Base-by-base conservation (phyloP, 1,284 basidiomycete species). In the Cronartium quercuum region DNA sequence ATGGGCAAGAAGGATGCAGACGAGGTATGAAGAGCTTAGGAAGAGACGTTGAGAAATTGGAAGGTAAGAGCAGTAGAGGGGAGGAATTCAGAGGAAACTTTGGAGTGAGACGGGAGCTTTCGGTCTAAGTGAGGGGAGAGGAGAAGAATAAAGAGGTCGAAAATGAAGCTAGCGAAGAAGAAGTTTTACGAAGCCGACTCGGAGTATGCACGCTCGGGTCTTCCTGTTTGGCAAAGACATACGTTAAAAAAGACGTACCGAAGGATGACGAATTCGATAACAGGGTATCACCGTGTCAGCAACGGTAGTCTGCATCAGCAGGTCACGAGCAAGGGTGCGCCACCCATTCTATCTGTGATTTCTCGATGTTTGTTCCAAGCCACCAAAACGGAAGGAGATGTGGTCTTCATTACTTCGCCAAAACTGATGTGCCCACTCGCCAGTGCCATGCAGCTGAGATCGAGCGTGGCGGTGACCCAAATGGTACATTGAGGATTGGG, bases 61-160 rank as follows among this genome's bases (percentile, higher is more conserved):
- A 71, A 64, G 42, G 62, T 65, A 71, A 44, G 47, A 70, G 35
- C 47, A 66, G 51, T 66, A 66, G 64, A 63, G 57, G 21, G 60
- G 64, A 74, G 44, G 71, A 74, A 74, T 74, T 74, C 64, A 66
- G 40, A 61, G 41, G 71, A 66, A 74, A 61, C 64, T 74, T 61
- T 35, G 57, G 64, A 66, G 15, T 66, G 71, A 74, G 71, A 66
- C 64, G 62, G 71, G 64, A 66, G 62, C 63, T 73, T 66, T 74
- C 42, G 57, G 63, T 62, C 13, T 57, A 63, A 29, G 42, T 71
- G 47, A 40, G 18, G 61, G 51, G 38, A 71, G 42, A 24, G 13
- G 37, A 38, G 35, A 65, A 65, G 40, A 42, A 40, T 21, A 65
- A 65, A 65, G 63, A 41, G 21, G 63, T 41, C 24, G n/a, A 65